These are phyloP conservation scores for Fonsecaea pedrosoi DNA, from an alignment of 2,329 filamentous ascomycete species.

Conservation along the genomic window DNA sequence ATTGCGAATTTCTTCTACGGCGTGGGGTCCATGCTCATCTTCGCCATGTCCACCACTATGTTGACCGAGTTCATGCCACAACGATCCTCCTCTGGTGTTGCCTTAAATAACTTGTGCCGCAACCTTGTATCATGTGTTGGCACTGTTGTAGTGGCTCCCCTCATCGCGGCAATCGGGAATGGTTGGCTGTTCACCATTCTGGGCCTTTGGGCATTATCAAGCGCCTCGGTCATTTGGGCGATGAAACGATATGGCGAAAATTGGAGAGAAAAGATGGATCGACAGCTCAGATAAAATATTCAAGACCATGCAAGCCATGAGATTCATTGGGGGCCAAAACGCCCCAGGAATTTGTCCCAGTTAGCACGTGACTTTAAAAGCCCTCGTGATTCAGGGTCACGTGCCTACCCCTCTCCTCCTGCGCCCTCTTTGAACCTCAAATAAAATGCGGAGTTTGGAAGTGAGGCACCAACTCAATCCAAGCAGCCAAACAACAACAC, in stretches of 20 bases:
- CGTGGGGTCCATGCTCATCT: constrained; percentile 78
- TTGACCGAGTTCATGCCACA: constrained; percentile 82
- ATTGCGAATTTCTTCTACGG: constrained; percentile 78
- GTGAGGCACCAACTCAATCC: constrained; percentile 30
- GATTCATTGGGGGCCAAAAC: constrained; percentile 2
- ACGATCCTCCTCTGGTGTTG: constrained; percentile 73
- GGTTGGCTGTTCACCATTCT: constrained; percentile 77
- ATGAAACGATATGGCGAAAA: constrained; percentile 51
- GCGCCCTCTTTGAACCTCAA: not conserved
- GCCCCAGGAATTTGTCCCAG: not conserved
- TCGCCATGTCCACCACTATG: constrained; percentile 77
- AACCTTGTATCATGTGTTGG: constrained; percentile 80
- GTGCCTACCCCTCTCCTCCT: not conserved
- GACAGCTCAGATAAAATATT: constrained; percentile 29
- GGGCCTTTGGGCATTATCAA: constrained; percentile 62
- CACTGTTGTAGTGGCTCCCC: constrained; percentile 71
- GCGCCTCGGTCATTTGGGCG: constrained; percentile 65
- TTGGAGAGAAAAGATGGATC: constrained; percentile 39
- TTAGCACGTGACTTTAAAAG: not conserved
- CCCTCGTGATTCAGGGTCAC: not conserved
- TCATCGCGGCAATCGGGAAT: constrained; percentile 73
- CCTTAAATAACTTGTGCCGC: constrained; percentile 74
- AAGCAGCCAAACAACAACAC: not conserved
- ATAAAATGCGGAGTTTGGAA: constrained; percentile 20
- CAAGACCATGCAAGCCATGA: constrained; percentile 1